Base-by-base conservation (phyloP, 202 grass and related monocot species). In the Digitaria exilis region DNA sequence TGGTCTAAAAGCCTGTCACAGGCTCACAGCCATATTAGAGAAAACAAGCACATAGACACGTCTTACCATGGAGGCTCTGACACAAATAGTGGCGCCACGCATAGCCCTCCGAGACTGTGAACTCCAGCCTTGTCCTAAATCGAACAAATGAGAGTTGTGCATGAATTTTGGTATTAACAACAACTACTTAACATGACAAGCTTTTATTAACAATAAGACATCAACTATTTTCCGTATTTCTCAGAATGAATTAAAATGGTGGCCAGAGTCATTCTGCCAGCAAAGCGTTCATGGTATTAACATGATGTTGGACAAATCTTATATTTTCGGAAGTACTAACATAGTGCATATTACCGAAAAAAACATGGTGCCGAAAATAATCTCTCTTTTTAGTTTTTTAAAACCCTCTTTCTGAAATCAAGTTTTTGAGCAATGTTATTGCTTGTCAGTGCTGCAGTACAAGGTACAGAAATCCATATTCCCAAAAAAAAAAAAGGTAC, bases 21-120 rank as follows among this genome's bases (percentile, higher is more conserved):
- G 57, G 10, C 58, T 15, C 25, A 61, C 22, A 57, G 54, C 7
- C n/a, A 57, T 12, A 4, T 22, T 57, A 57, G 0, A 57, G 3
- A 58, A 26, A 62, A 7, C 26, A 75, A 30, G 26, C 24, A 72
- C 4, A 6, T 2, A 48, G n/a, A 67, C 39, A 9, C 21, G 12
- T 68, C 50, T 69, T 83, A 87, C 84, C 26, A 37, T 78, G 26
- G 86, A 78, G 65, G 73, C 73, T 54, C 72, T 90, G 21, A 62
- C 68, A 28, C 52, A 75, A 44, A 79, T 37, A 13, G 2, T 55
- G 65, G 35, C 13, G 32, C 16, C 48, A 2, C 71, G 73, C 54
- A 16, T 90, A 24, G 19, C 8, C 28, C 44, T 76, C 8, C 7
- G 52, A 24, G 28, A 45, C 12, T 37, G 75, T 8, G 69, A 87